A percentile compares a stretch with the other conserved stretches of the same genome.
These are phyloP conservation scores for Rosa hybrid DNA, from an alignment of 331 rosid species.

Conservation along the genomic window DNA sequence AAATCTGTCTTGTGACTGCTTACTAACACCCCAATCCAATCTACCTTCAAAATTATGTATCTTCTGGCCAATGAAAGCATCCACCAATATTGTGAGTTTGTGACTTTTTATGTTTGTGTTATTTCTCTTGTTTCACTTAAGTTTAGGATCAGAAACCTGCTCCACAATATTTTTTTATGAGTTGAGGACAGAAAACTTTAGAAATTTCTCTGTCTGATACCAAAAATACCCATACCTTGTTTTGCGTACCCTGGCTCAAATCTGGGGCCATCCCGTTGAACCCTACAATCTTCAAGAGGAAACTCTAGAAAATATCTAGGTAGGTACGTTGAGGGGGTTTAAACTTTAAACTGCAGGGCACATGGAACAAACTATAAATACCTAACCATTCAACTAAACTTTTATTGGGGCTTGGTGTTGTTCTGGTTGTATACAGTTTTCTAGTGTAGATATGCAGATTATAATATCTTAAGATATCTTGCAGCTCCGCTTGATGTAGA, in stretches of 20 bases:
- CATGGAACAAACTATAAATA: neutral
- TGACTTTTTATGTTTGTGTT: neutral
- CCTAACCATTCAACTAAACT: neutral
- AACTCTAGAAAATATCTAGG: neutral
- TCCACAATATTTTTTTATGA: neutral
- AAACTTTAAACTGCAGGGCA: neutral
- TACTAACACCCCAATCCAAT: neutral
- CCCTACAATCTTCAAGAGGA: neutral
- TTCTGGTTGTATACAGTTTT: neutral
- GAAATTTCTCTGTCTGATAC: neutral
- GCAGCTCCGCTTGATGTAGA: neutral
- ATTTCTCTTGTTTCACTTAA: neutral
- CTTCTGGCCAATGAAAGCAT: neutral
- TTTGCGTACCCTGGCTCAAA: neutral
- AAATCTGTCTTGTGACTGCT: neutral
- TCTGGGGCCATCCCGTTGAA: neutral
- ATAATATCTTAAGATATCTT: neutral
- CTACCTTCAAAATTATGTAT: neutral
- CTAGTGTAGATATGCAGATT: neutral
- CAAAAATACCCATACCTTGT: neutral
- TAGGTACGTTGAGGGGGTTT: neutral
- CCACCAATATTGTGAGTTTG: neutral
- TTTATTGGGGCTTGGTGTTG: neutral
- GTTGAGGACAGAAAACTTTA: neutral
- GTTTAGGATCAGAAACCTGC: neutral